These are phyloP conservation scores for Yamadazyma triangularis DNA, from an alignment of 1,139 yeast genomes.

Conservation along the genomic window DNA sequence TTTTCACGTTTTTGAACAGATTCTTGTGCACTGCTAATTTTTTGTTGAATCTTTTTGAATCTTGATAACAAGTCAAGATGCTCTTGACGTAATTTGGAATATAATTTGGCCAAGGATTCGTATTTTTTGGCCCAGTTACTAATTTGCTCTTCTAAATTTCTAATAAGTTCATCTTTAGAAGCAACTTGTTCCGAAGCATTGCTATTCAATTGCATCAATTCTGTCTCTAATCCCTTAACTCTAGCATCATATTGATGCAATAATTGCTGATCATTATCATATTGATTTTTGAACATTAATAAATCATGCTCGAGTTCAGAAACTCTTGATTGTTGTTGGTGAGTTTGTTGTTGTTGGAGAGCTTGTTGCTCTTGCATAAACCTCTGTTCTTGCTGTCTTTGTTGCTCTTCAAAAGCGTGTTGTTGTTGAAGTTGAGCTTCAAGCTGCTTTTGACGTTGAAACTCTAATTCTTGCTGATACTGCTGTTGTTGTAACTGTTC, in stretches of 20 bases:
- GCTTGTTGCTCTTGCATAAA: slow-evolving; percentile 54
- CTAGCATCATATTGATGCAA: slow-evolving; percentile 85
- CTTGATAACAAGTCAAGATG: slow-evolving; percentile 77
- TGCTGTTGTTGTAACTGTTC: slow-evolving; percentile 73
- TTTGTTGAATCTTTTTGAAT: slow-evolving; percentile 81
- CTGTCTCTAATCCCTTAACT: slow-evolving; percentile 78
- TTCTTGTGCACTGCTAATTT: slow-evolving; percentile 91
- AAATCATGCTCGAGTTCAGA: slow-evolving; percentile 82
- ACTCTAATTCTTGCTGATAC: slow-evolving; percentile 57
- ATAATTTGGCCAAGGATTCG: slow-evolving; percentile 83
- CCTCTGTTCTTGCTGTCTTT: slow-evolving; percentile 54
- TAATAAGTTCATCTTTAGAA: slow-evolving; percentile 72
- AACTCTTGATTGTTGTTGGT: slow-evolving; percentile 74
- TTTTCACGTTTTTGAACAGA: slow-evolving; percentile 81
- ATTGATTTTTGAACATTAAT: slow-evolving; percentile 70
- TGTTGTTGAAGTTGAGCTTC: slow-evolving; percentile 57
- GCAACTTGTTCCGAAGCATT: slow-evolving; percentile 73
- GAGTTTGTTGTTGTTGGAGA: slow-evolving; percentile 64
- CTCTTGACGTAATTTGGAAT: slow-evolving; percentile 89
- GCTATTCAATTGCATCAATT: slow-evolving; percentile 56
- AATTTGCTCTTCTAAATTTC: slow-evolving; percentile 70
- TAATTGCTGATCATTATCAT: slow-evolving; percentile 80
- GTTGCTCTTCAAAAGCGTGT: slow-evolving; percentile 64
- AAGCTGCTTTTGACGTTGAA: slow-evolving; percentile 42
- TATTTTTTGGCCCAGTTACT: slow-evolving; percentile 81